These are phyloP conservation scores for Globisporangium lucens DNA, from an alignment of 352 stramenopile genomes.

Conservation along the genomic window DNA sequence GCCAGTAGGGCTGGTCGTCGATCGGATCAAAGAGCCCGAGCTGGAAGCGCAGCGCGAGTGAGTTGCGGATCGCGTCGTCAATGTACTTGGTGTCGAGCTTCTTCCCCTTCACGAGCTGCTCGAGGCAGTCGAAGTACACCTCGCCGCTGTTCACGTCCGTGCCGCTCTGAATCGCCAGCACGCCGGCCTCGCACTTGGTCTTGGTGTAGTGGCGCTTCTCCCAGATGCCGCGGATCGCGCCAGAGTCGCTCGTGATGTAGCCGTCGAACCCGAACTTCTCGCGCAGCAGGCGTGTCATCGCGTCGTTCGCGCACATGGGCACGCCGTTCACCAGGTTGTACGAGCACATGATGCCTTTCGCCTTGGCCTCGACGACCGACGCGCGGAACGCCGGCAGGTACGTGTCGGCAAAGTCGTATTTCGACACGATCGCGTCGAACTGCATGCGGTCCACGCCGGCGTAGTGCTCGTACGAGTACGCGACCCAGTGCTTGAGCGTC, in stretches of 20 bases:
- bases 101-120: constrained; percentile 46
- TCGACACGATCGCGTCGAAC: constrained; percentile 88
- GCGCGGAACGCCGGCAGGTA: constrained; percentile 87
- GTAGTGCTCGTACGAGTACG: constrained; percentile 88
- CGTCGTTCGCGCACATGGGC: constrained; percentile 89
- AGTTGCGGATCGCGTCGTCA: constrained; percentile 58
- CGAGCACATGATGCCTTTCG: constrained; percentile 93
- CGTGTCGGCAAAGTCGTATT: constrained; percentile 92
- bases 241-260: constrained; percentile 96
- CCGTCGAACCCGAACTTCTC: constrained; percentile 86
- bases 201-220: constrained; percentile 76
- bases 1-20: constrained; percentile 78
- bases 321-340: constrained; percentile 96
- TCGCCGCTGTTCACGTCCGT: constrained; percentile 88
- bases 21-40: constrained; percentile 91
- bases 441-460: constrained; percentile 67
- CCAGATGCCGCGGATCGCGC: constrained; percentile 85
- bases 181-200: constrained; percentile 57
- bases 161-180: constrained; percentile 61
- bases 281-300: constrained; percentile 73
- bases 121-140: constrained; percentile 80
- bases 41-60: constrained; percentile 87
- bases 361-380: constrained; percentile 76
- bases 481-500: constrained; percentile 93
- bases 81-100: constrained; percentile 45